Evolutionary conservation across 2,329 filamentous ascomycete species (phyloP).

Genomic region (Emydomyces testavorans): DNA sequence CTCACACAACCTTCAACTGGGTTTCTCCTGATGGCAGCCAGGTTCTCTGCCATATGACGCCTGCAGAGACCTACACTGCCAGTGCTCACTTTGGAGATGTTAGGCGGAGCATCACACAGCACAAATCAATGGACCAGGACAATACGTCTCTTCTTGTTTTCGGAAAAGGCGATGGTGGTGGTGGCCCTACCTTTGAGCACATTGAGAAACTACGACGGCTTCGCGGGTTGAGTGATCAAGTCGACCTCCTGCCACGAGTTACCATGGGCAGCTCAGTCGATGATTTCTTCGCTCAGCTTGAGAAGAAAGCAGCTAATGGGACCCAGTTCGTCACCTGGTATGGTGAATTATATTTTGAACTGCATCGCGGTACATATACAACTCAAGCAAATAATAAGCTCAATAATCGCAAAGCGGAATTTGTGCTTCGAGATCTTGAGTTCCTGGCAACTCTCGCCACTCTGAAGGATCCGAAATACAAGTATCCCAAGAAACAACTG

Average conservation of each 20-base stretch:
- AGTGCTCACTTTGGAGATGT: slow-evolving; percentile 92
- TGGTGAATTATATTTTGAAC: slow-evolving; percentile 93
- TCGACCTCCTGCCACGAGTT: slow-evolving; percentile 71
- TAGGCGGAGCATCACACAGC: slow-evolving; percentile 74
- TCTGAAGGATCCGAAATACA: slow-evolving; percentile 57
- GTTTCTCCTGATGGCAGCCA: slow-evolving; percentile 90
- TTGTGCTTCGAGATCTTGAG: slow-evolving; percentile 76
- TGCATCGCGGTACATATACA: slow-evolving; percentile 94
- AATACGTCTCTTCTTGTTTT: slow-evolving; percentile 83
- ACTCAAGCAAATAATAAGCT: slow-evolving; percentile 96
- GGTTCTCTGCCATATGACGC: slow-evolving; percentile 95
- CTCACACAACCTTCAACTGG: slow-evolving; percentile 98
- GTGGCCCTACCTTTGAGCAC: slow-evolving; percentile 86
- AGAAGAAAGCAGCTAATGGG: slow-evolving; percentile 58
- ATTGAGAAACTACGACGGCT: slow-evolving; percentile 88
- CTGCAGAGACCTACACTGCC: slow-evolving; percentile 88
- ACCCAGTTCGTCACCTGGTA: slow-evolving; percentile 87
- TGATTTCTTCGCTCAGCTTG: slow-evolving; percentile 79
- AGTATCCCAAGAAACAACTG: slow-evolving; percentile 86
- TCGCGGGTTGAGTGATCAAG: slow-evolving; percentile 79
- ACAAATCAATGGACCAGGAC: slow-evolving; percentile 94
- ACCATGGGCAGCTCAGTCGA: slow-evolving; percentile 85
- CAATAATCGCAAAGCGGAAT: slow-evolving; percentile 79
- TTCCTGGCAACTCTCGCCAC: slow-evolving; percentile 77
- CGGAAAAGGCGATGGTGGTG: slow-evolving; percentile 91